These are phyloP conservation scores for Hyaloperonospora brassicae DNA, from an alignment of 352 stramenopile genomes.

Conservation along the genomic window DNA sequence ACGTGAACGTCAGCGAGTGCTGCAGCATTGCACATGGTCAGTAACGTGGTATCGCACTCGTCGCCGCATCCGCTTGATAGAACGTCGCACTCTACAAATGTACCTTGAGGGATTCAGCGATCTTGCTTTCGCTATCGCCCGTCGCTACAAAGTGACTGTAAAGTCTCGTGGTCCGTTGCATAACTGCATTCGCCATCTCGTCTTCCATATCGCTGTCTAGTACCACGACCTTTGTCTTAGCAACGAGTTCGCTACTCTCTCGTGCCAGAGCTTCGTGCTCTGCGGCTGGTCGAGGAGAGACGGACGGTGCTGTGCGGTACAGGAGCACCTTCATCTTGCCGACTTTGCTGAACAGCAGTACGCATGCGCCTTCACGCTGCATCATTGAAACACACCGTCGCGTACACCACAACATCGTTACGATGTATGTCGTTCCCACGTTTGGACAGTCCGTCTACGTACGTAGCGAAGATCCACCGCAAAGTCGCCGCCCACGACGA, in stretches of 20 bases:
- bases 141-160: slow-evolving; percentile 33
- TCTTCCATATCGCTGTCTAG: slow-evolving; percentile 53
- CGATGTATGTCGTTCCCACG: neutral
- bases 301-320: slow-evolving; percentile 51
- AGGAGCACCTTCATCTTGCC: slow-evolving; percentile 67
- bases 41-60: neutral
- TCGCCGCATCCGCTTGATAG: neutral
- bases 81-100: neutral
- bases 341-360: slow-evolving; percentile 52
- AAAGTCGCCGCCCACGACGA: slow-evolving; percentile 60
- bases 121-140: slow-evolving; percentile 34
- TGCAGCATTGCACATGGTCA: slow-evolving; percentile 8
- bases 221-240: slow-evolving; percentile 39
- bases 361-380: slow-evolving; percentile 57
- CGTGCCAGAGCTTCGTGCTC: slow-evolving; percentile 27
- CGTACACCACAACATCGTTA: slow-evolving; percentile 1
- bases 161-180: slow-evolving; percentile 34
- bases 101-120: slow-evolving; percentile 60
- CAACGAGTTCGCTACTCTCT: slow-evolving; percentile 8
- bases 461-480: slow-evolving; percentile 74
- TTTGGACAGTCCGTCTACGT: slow-evolving; percentile 10
- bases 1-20: slow-evolving; percentile 51
- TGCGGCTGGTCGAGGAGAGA: slow-evolving; percentile 23
- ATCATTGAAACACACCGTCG: neutral
- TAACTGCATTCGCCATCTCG: slow-evolving; percentile 32